Evolutionary conservation across 768 basidiomycete species (phyloP).

Genomic region (Pseudohyphozyma bogoriensis): DNA sequence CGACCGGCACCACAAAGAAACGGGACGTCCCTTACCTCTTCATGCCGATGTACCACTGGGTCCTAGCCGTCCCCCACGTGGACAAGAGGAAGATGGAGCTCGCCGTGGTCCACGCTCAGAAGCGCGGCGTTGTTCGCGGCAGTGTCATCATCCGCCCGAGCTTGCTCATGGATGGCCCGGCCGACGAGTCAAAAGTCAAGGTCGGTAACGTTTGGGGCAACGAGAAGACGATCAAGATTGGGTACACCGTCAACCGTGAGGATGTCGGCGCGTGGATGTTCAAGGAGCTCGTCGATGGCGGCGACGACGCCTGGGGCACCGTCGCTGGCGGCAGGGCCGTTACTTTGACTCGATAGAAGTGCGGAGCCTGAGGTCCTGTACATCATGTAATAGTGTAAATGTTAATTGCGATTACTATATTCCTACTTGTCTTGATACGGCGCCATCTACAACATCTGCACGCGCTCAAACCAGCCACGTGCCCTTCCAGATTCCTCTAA

Average conservation of each 20-base stretch:
- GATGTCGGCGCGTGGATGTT: background rate
- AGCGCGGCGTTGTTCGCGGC: background rate
- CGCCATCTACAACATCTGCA: no score
- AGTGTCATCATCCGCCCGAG: background rate
- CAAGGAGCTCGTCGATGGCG: background rate
- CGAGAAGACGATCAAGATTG: background rate
- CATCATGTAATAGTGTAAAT: no score
- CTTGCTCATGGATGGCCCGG: background rate
- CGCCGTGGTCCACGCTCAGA: background rate
- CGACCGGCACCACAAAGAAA: background rate
- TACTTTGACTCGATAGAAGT: no score
- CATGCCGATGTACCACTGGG: background rate
- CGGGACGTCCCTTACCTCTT: background rate
- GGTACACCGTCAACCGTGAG: background rate
- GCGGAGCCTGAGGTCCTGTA: no score
- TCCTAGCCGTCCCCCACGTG: background rate
- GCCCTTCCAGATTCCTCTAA: no score
- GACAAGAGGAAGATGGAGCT: slow-evolving; percentile 2
- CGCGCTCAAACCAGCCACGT: no score
- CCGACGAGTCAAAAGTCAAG: background rate
- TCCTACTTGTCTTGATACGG: no score
- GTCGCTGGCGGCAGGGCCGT: no score
- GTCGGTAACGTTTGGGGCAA: background rate
- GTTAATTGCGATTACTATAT: no score
- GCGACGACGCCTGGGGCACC: no score